A percentile compares a stretch with the other conserved stretches of the same genome.
Evolutionary conservation across 306 rosid species (phyloP).

Genomic region (Arachis hypogaea): DNA sequence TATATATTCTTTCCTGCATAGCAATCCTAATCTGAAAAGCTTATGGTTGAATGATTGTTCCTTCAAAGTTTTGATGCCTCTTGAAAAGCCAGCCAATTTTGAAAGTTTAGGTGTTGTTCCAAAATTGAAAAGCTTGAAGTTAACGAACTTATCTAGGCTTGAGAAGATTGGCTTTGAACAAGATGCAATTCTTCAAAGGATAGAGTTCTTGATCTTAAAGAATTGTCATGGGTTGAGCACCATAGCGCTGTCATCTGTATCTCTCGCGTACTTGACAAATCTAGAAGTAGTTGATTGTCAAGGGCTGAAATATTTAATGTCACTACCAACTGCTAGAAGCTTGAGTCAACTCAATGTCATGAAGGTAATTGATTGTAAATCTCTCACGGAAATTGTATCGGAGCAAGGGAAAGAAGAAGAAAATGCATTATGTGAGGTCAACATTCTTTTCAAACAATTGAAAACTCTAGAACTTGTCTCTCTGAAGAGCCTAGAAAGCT

Average conservation of each 20-base stretch:
- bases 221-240: not conserved
- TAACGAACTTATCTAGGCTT: not conserved
- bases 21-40: slow-evolving; percentile 27
- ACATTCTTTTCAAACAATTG: slow-evolving; percentile 27
- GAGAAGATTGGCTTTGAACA: slow-evolving; percentile 11
- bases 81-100: not conserved
- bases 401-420: too few species aligned
- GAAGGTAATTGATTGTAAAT: slow-evolving; percentile 21
- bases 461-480: slow-evolving; percentile 15
- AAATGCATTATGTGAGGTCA: not conserved
- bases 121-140: slow-evolving; percentile 30
- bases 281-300: slow-evolving; percentile 14
- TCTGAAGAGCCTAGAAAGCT: slow-evolving; percentile 13
- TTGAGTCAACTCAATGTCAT: slow-evolving; percentile 15
- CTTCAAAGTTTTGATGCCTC: not conserved
- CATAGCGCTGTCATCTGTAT: not conserved
- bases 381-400: slow-evolving; percentile 3
- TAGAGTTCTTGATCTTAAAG: slow-evolving; percentile 26
- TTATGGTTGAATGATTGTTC: not conserved
- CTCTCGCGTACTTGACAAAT: slow-evolving; percentile 32
- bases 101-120: slow-evolving; percentile 32
- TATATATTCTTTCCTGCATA: slow-evolving; percentile 36
- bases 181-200: slow-evolving; percentile 3
- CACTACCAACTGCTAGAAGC: not conserved
- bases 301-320: not conserved